phyloP scores from a whole-genome alignment of 169 alveolate species.

The Miamiensis avidus region DNA sequence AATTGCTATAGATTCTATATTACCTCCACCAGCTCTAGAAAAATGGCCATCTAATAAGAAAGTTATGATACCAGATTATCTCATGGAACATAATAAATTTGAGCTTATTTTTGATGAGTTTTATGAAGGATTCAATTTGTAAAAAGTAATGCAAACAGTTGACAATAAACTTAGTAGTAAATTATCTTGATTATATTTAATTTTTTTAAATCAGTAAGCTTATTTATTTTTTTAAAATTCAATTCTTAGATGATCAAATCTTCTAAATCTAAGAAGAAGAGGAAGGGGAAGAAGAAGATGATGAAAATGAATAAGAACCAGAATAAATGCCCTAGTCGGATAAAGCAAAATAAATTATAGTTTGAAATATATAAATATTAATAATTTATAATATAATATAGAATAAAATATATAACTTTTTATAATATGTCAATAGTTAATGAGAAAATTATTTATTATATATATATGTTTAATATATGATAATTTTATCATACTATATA shows the following conservation, averaged over 20 bases:
- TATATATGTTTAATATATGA: too few relatives aligned
- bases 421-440: too few relatives aligned
- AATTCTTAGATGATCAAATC: background rate
- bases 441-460: too few relatives aligned
- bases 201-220: background rate
- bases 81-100: conserved; percentile 60
- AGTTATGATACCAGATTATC: conserved; percentile 51
- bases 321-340: background rate
- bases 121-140: background rate
- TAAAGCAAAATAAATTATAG: background rate
- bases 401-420: too few relatives aligned
- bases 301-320: background rate
- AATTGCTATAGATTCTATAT: conserved; percentile 71
- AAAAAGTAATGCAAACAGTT: background rate
- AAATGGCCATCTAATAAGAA: conserved; percentile 47
- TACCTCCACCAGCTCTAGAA: conserved; percentile 60
- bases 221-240: too few relatives aligned
- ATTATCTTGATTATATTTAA: too few relatives aligned
- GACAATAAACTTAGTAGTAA: background rate
- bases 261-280: background rate
- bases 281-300: background rate
- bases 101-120: conserved; percentile 64
- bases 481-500: too few relatives aligned
- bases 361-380: too few relatives aligned
- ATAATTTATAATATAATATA: too few relatives aligned